phyloP scores from a whole-genome alignment of 1,284 basidiomycete genomes.

The Pseudozyma thailandica region DNA sequence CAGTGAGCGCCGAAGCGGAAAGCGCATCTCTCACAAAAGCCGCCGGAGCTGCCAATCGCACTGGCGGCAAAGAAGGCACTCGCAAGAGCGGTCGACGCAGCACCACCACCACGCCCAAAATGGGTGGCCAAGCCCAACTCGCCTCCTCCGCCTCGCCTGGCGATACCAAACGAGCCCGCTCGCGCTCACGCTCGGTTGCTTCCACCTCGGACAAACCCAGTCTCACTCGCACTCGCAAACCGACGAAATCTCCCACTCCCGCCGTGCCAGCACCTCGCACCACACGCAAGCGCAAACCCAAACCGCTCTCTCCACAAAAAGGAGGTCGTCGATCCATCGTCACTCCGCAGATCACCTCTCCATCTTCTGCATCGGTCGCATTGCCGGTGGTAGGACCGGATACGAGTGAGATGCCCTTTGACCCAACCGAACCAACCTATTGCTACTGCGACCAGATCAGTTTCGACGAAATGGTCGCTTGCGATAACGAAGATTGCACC shows the following conservation, averaged over 20 bases:
- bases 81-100: slow-evolving; percentile 16
- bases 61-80: neutral
- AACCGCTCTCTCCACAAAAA: slow-evolving; percentile 35
- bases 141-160: slow-evolving; percentile 4
- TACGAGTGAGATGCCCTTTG: slow-evolving; percentile 55
- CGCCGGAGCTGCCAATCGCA: slow-evolving; percentile 31
- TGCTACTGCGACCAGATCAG: slow-evolving; percentile 72
- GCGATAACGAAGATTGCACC: slow-evolving; percentile 71
- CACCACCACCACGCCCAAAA: slow-evolving; percentile 19
- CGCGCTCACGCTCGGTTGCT: slow-evolving; percentile 13
- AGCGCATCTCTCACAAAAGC: slow-evolving; percentile 36
- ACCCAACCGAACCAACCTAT: slow-evolving; percentile 71
- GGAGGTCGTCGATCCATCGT: slow-evolving; percentile 27
- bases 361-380: neutral
- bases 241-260: neutral
- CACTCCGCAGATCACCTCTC: slow-evolving; percentile 14
- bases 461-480: slow-evolving; percentile 68
- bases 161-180: neutral
- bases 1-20: slow-evolving; percentile 35
- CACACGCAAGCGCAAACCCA: slow-evolving; percentile 29
- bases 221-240: neutral
- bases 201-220: slow-evolving; percentile 3
- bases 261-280: slow-evolving; percentile 3
- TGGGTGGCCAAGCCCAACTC: slow-evolving; percentile 16
- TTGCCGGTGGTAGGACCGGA: slow-evolving; percentile 19